These are phyloP conservation scores for Neonectria coccinea DNA, from an alignment of 2,329 filamentous ascomycete genomes.

Conservation along the genomic window DNA sequence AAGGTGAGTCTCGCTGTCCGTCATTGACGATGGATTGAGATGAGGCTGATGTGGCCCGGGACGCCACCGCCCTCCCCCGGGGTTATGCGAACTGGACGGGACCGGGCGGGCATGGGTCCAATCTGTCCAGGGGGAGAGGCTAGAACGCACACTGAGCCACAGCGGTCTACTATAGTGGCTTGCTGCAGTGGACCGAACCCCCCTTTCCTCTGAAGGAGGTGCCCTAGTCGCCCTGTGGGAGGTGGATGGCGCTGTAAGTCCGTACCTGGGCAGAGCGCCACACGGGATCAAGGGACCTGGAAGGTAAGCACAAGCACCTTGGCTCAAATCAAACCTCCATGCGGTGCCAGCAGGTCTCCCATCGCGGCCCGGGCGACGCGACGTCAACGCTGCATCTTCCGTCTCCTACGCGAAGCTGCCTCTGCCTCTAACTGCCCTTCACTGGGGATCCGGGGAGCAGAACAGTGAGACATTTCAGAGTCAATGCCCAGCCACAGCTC, in stretches of 20 bases:
- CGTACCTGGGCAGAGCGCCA: not conserved
- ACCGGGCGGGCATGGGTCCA: too few species aligned
- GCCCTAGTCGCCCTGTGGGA: not conserved
- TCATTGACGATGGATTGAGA: slow-evolving; percentile 6
- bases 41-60: slow-evolving; percentile 12
- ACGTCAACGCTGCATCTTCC: slow-evolving; percentile 13
- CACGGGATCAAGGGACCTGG: too few species aligned
- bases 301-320: not conserved
- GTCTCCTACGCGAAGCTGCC: not conserved
- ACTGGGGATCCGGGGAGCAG: not conserved
- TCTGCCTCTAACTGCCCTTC: not conserved
- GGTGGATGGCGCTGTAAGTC: not conserved
- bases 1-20: not conserved
- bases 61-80: not conserved
- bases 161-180: not conserved
- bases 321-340: slow-evolving; percentile 17
- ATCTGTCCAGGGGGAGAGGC: too few species aligned
- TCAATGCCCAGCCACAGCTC: slow-evolving; percentile 8
- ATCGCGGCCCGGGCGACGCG: slow-evolving; percentile 4
- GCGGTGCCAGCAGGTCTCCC: not conserved
- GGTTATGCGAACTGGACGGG: too few species aligned
- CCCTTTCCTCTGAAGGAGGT: not conserved
- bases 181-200: not conserved
- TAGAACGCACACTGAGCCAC: not conserved
- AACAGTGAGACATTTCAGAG: not conserved